Evolutionary conservation across 768 basidiomycete genomes (phyloP), one percentile per base, ranked within the genome.

Genomic region (Mycena venus): DNA sequence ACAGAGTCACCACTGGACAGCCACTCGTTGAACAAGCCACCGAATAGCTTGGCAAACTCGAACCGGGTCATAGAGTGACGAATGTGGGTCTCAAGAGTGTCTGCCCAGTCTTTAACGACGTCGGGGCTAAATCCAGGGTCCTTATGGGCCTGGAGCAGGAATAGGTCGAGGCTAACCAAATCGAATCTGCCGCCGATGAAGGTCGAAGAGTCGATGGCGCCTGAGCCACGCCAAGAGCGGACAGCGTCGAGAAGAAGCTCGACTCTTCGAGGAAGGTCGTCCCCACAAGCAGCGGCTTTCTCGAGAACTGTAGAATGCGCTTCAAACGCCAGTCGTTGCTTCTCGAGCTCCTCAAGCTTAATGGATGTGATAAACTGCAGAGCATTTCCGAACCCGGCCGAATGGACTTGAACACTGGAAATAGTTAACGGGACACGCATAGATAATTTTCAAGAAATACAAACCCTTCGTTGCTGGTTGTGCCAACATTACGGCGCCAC

Each of bases 171-270:
- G 36, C 58, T 60, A 15, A 23, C 8, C 36, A 60, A 25, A 21
- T 60, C 58, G 4, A 60, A 21, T 38, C 38, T 60, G 3, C 36
- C 58, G n/a, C 34, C 58, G 25, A 38, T 36, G 58, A 60, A 38
- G 4, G 58, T 38, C 19, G n/a, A 5, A 12, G 36, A 17, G 23
- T n/a, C 21, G n/a, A 60, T 23, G 36, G 58, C 58, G 56, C 56
- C 56, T 23, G 56, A 59, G n/a, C 56, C 56, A 59, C 56, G 56
- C 56, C 56, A 59, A 59, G 56, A 59, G 56, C 56, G 56, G 56
- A 59, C 56, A 59, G 56, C 56, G 34, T 59, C 34, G 19, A 59
- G 32, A 12, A 59, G 56, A 36, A 59, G 56, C 32, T 59, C 56
- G 56, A 59, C 56, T 59, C 34, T 34, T 23, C 21, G 36, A 34